Conservation (phyloP, 805 yeast species). For the Barnettozyma siamensis region DNA sequence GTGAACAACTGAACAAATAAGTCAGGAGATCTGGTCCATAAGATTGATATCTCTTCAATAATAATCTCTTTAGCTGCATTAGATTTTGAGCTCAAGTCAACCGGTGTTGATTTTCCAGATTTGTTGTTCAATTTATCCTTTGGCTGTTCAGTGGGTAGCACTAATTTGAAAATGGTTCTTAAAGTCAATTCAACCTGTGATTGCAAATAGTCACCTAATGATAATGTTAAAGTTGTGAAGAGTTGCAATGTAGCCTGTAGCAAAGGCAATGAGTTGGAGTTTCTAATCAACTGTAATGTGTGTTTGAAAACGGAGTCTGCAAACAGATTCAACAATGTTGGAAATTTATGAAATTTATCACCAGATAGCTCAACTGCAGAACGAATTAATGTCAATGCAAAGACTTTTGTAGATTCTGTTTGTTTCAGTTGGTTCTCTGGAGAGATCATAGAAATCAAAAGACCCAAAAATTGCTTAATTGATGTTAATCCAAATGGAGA, state of each 20-base stretch:
- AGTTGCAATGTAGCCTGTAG: constrained; percentile 72
- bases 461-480: constrained; percentile 68
- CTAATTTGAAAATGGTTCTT: constrained; percentile 54
- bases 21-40: constrained; percentile 76
- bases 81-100: constrained; percentile 24
- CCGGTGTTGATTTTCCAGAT: constrained; percentile 29
- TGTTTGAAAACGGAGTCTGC: constrained; percentile 84
- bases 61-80: constrained; percentile 64
- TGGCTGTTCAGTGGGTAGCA: constrained; percentile 33
- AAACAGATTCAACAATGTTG: constrained; percentile 58
- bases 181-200: constrained; percentile 76
- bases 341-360: constrained; percentile 48
- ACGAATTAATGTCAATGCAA: constrained; percentile 71
- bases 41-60: constrained; percentile 74
- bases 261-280: constrained; percentile 64
- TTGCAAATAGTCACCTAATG: constrained; percentile 59
- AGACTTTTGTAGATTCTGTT: constrained; percentile 79
- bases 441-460: constrained; percentile 71
- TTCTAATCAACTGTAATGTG: constrained; percentile 71
- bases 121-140: constrained; percentile 12
- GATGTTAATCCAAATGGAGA: constrained; percentile 66
- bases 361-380: constrained; percentile 84
- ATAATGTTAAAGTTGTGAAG: constrained; percentile 64
- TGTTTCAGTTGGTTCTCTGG: constrained; percentile 81
- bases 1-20: constrained; percentile 74